These are phyloP conservation scores for Brachypodium distachyon DNA, from an alignment of 202 grass and related monocot genomes.

Conservation along the genomic window DNA sequence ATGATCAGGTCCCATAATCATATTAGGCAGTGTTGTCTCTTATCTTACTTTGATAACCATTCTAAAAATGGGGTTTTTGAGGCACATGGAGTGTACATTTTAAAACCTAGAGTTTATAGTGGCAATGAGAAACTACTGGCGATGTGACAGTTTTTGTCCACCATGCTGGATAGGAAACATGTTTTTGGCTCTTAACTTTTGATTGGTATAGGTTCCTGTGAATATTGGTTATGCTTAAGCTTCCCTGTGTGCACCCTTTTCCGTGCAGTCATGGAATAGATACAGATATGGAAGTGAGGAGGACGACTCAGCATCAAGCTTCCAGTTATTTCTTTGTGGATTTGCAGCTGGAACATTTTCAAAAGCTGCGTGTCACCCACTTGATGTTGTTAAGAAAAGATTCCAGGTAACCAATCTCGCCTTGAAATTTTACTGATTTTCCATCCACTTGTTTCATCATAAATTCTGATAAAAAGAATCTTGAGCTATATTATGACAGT, in stretches of 20 bases:
- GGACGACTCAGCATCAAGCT: conserved; percentile 67
- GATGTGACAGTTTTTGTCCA: background rate
- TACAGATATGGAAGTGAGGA: conserved; percentile 48
- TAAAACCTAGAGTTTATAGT: background rate
- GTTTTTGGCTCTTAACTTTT: background rate
- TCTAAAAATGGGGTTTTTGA: background rate
- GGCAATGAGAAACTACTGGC: background rate
- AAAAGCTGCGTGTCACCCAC: conserved; percentile 81
- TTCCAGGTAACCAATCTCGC: conserved; percentile 58
- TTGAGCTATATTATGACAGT: background rate
- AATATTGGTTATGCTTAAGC: background rate
- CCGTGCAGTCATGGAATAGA: conserved; percentile 67
- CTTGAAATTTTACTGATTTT: background rate
- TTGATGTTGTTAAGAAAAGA: conserved; percentile 98
- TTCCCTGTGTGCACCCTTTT: conserved; percentile 10
- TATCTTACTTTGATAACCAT: background rate
- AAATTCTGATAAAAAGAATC: background rate
- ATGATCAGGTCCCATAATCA: background rate
- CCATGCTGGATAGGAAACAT: no score
- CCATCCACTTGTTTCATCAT: background rate
- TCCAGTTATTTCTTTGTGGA: conserved; percentile 88
- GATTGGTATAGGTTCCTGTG: background rate
- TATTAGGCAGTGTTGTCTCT: background rate
- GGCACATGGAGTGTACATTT: background rate
- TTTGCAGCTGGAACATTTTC: conserved; percentile 83